A percentile compares a stretch with the other conserved stretches of the same genome.
Evolutionary conservation across 441 rosid genomes (phyloP).

Genomic region (Breynia disticha): DNA sequence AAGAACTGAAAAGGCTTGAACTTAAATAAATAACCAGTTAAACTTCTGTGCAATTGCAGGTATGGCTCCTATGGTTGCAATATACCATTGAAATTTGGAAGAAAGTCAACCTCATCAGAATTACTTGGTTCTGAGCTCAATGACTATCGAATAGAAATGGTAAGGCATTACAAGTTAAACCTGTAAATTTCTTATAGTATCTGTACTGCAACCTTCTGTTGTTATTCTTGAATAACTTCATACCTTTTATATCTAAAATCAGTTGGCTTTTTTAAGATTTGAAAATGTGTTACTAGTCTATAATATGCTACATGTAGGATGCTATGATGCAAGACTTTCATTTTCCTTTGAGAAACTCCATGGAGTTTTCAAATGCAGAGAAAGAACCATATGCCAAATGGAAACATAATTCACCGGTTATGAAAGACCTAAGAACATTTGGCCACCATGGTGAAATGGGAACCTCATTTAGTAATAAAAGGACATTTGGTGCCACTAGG

Average conservation of each 20-base stretch:
- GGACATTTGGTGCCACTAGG: conserved; percentile 14
- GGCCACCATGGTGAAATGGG: conserved; percentile 25
- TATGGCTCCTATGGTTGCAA: conserved; percentile 21
- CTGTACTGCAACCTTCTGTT: conserved; percentile 1
- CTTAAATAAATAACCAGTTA: too few relatives aligned
- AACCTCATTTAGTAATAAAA: conserved; percentile 21
- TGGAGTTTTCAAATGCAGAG: conserved; percentile 23
- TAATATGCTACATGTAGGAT: conserved; percentile 34
- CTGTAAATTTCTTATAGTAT: conserved; percentile 2
- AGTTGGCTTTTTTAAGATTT: neutral
- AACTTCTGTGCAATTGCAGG: conserved; percentile 19
- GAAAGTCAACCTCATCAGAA: conserved; percentile 19
- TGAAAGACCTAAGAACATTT: conserved; percentile 19
- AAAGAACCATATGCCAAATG: conserved; percentile 23
- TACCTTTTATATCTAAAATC: too few relatives aligned
- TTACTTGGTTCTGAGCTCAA: conserved; percentile 14
- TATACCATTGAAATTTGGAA: conserved; percentile 23
- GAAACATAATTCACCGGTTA: conserved; percentile 19
- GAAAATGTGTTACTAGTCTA: conserved; percentile 8
- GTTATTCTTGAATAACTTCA: neutral
- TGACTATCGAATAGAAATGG: conserved; percentile 33
- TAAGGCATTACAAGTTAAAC: conserved; percentile 18
- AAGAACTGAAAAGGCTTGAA: too few relatives aligned
- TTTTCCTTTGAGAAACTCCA: conserved; percentile 22
- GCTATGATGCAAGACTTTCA: conserved; percentile 34